Evolutionary conservation across 495 filamentous ascomycete genomes (phyloP), one percentile per base, ranked within the genome.

Genomic region (Pyrenula massariospora): DNA sequence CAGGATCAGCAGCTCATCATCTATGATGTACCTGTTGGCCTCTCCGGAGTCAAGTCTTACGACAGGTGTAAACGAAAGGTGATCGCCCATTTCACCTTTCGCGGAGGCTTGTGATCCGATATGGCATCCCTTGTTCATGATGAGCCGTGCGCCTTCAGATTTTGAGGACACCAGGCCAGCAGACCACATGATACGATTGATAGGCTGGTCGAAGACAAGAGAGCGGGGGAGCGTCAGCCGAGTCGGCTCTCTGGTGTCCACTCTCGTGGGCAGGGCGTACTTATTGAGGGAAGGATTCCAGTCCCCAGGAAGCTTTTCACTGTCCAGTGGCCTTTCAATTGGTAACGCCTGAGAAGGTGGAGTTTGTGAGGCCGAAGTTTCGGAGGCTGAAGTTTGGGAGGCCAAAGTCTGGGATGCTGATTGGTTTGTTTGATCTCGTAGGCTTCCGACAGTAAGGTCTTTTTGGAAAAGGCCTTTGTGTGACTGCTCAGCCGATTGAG

Each of bases 201-300:
- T 84, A 0, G 79, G 74, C 58, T 81, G 77, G 59, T 77, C 73
- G 63, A 77, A 65, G 47, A 91, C 75, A 0, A 89, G 69, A 0
- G 83, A 86, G 15, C 69, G 60, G 1, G 88, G 88, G 2, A 92
- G 82, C n/a, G 70, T 77, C 53, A 89, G 73, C 53, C 84, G 77
- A 15, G 66, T 56, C 24, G 58, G 53, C n/a, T 67, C 68, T 48
- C 67, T 59, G 54, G 68, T 70, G 3, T 62, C 23, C 15, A 23
- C 22, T 22, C 48, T 62, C 1, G 48, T 22, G 10, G 42, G n/a
- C 12, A 54, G 54, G 0, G 57, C 53, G 12, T 48, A 48, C 11
- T 55, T 56, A 22, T 62, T 56, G 10, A 60, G 66, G 47, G 21
- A 51, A 50, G 48, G 50, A 48, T 22, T 48, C 36, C 49, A 22